These are phyloP conservation scores for Rhodomyrtus psidioides DNA, from an alignment of 441 rosid species.

Conservation along the genomic window DNA sequence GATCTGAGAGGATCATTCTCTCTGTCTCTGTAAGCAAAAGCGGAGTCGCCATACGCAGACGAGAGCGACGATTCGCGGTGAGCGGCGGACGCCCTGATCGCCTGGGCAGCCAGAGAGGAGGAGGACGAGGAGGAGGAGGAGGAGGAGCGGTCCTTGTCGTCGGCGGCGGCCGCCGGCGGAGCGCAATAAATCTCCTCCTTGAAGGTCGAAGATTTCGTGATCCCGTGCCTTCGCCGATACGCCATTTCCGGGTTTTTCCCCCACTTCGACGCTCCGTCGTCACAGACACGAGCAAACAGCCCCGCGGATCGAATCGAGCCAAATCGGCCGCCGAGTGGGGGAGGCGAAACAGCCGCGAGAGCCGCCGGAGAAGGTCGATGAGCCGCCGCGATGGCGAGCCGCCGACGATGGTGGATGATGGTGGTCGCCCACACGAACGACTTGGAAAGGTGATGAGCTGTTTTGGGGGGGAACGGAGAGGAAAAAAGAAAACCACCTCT, in stretches of 20 bases:
- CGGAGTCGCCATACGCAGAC: conserved; percentile 22
- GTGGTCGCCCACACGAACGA: background rate
- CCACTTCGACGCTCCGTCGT: too few relatives aligned
- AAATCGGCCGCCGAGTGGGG: background rate
- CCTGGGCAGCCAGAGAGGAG: conserved; percentile 66
- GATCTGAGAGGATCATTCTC: conserved; percentile 39
- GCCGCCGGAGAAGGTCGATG: background rate
- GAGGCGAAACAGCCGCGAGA: background rate
- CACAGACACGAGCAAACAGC: background rate
- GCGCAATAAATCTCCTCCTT: conserved; percentile 52
- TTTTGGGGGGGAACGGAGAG: background rate
- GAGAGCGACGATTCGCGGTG: conserved; percentile 40
- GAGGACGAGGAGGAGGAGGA: conserved; percentile 2
- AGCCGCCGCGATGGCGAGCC: background rate
- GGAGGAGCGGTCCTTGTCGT: background rate
- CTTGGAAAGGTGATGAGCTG: background rate
- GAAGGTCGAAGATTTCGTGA: conserved; percentile 64
- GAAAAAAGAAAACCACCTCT: background rate
- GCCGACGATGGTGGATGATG: background rate
- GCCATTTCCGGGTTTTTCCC: conserved; percentile 39
- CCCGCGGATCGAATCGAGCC: background rate
- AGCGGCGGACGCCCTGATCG: conserved; percentile 63
- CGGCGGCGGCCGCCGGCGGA: conserved; percentile 14
- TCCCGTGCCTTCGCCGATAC: conserved; percentile 85
- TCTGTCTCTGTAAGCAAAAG: conserved; percentile 1